A percentile compares a stretch with the other conserved stretches of the same genome.
Conservation (phyloP, 768 basidiomycete species). For the Cystobasidium tubakii region DNA sequence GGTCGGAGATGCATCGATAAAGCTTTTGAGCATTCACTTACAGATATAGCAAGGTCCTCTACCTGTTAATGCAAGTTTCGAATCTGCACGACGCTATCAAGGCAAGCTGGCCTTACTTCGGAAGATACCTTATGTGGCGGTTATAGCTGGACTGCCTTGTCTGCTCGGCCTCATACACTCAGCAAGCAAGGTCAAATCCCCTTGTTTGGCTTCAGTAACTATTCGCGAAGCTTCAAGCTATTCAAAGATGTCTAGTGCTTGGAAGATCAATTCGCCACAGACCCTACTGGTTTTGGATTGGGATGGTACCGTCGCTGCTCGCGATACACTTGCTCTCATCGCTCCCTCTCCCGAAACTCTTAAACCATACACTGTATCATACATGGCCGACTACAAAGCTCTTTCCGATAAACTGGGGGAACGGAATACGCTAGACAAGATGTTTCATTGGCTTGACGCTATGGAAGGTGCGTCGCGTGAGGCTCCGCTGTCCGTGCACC, state of each 20-base stretch:
- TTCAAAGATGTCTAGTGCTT: neutral
- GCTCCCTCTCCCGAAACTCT: slow-evolving; percentile 26
- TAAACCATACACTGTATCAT: slow-evolving; percentile 24
- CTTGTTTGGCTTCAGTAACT: neutral
- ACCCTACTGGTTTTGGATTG: slow-evolving; percentile 22
- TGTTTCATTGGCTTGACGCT: slow-evolving; percentile 17
- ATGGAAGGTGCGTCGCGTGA: slow-evolving; percentile 17
- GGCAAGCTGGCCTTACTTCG: slow-evolving; percentile 7
- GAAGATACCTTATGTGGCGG: neutral
- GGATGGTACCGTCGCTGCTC: slow-evolving; percentile 14
- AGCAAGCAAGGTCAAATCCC: neutral
- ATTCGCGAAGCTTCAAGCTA: neutral
- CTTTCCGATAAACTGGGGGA: slow-evolving; percentile 10
- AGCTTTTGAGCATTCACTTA: neutral
- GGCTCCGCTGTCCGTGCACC: too few relatives aligned
- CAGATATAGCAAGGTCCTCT: neutral
- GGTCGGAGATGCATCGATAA: neutral
- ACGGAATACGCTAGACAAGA: slow-evolving; percentile 15
- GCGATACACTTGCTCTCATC: slow-evolving; percentile 26
- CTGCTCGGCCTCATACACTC: neutral
- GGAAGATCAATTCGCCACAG: neutral
- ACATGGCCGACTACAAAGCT: neutral
- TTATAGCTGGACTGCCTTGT: neutral
- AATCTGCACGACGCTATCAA: neutral
- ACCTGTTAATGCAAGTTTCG: neutral